These are phyloP conservation scores for Zymoseptoria crescenta DNA, from an alignment of 2,329 filamentous ascomycete species.

Conservation along the genomic window DNA sequence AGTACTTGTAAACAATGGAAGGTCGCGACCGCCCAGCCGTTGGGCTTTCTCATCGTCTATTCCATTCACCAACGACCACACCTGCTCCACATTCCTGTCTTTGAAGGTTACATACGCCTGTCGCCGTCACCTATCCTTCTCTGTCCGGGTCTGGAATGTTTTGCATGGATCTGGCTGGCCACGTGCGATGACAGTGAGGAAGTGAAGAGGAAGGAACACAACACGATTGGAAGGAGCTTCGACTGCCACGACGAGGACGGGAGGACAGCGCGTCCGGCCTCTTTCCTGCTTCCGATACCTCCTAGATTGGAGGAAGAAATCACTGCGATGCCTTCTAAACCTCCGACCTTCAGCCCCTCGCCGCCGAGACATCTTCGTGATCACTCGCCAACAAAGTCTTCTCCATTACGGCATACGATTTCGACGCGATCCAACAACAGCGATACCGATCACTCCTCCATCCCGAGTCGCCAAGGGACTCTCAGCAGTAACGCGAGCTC, in stretches of 20 bases:
- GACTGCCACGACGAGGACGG: not conserved
- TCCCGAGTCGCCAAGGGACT: slow-evolving; percentile 23
- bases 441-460: slow-evolving; percentile 24
- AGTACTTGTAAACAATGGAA: not conserved
- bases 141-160: not conserved
- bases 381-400: slow-evolving; percentile 28
- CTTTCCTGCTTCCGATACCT: not conserved
- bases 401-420: slow-evolving; percentile 28
- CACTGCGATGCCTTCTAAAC: slow-evolving; percentile 17
- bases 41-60: not conserved
- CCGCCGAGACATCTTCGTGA: slow-evolving; percentile 25
- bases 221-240: not conserved
- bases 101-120: not conserved
- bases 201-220: not conserved
- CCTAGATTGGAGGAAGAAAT: not conserved
- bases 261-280: not conserved
- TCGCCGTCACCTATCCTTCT: not conserved
- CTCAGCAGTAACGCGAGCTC: slow-evolving; percentile 26
- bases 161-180: not conserved
- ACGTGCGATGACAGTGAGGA: not conserved
- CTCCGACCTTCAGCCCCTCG: slow-evolving; percentile 20
- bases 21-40: not conserved
- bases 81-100: not conserved
- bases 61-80: not conserved
- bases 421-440: slow-evolving; percentile 28